Percentiles rank a stretch among this genome's conserved stretches.
phyloP scores from a whole-genome alignment of 164 flowering plant genomes.

The Litsea cubeba region DNA sequence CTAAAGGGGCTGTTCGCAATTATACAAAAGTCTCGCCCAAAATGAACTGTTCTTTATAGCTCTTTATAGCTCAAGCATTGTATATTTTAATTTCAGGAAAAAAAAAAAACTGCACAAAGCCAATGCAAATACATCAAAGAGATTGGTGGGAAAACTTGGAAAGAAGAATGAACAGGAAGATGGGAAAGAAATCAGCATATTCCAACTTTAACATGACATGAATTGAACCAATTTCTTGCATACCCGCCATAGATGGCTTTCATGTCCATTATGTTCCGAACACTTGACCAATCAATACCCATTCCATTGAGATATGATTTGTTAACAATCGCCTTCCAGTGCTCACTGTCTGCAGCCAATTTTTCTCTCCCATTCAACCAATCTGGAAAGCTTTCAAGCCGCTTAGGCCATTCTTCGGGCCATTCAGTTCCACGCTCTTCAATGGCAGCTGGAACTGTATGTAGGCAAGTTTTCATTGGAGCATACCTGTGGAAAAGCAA shows the following conservation, averaged over 20 bases:
- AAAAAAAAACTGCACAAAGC: neutral
- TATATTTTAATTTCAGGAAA: neutral
- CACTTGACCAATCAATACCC: conserved; percentile 80
- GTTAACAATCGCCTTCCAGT: conserved; percentile 75
- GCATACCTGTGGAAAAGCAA: conserved; percentile 53
- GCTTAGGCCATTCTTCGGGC: conserved; percentile 98
- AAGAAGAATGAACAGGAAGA: neutral
- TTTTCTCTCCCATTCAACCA: conserved; percentile 68
- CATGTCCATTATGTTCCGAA: conserved; percentile 87
- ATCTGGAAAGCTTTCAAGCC: conserved; percentile 79
- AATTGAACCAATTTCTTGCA: conserved; percentile 9
- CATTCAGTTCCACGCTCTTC: conserved; percentile 91
- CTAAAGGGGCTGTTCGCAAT: neutral
- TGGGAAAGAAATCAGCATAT: neutral
- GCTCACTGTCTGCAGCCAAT: conserved; percentile 54
- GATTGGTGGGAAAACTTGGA: neutral
- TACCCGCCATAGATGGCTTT: conserved; percentile 94
- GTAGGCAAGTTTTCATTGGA: conserved; percentile 66
- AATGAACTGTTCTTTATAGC: neutral
- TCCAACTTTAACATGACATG: neutral
- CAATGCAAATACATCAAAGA: neutral
- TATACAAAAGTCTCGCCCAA: neutral
- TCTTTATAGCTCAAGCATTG: neutral
- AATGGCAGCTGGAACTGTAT: conserved; percentile 68
- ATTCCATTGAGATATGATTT: conserved; percentile 84